Evolutionary conservation across 192 early-diverging fungal species (phyloP).

Genomic region (Mortierella antarctica): DNA sequence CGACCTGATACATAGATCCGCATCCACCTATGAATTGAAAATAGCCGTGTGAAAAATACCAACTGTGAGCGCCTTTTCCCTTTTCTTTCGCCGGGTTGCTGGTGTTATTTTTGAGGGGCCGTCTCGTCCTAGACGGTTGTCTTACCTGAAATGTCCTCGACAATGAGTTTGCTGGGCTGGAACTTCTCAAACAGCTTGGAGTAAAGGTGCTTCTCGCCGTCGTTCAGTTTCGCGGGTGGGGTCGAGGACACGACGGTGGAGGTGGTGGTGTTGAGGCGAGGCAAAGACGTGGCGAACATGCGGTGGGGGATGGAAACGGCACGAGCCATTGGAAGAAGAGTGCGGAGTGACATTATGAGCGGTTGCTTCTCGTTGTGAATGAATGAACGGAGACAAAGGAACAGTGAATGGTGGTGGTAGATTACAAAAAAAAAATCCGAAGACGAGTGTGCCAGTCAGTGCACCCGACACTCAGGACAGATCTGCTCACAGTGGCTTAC

Average conservation of each 20-base stretch:
- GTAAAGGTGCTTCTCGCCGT: conserved; percentile 81
- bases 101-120: neutral
- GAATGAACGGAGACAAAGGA: neutral
- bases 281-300: conserved; percentile 16
- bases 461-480: neutral
- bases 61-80: too few species aligned
- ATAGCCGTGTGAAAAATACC: neutral
- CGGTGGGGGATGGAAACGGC: neutral
- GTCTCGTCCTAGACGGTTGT: neutral
- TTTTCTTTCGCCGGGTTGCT: neutral
- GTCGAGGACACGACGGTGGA: conserved; percentile 28
- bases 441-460: neutral
- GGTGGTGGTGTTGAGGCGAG: conserved; percentile 31
- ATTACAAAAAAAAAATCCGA: neutral
- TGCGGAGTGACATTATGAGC: conserved; percentile 16
- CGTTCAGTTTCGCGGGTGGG: conserved; percentile 50
- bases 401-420: neutral
- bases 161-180: conserved; percentile 73
- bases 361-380: neutral
- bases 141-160: conserved; percentile 88
- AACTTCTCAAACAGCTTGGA: conserved; percentile 79
- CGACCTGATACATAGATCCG: conserved; percentile 96
- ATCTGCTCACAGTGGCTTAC: neutral
- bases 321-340: conserved; percentile 15
- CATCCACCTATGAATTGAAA: conserved; percentile 80